Base-by-base conservation (phyloP, 2,329 filamentous ascomycete genomes). In the Fusarium sambucinum region DNA sequence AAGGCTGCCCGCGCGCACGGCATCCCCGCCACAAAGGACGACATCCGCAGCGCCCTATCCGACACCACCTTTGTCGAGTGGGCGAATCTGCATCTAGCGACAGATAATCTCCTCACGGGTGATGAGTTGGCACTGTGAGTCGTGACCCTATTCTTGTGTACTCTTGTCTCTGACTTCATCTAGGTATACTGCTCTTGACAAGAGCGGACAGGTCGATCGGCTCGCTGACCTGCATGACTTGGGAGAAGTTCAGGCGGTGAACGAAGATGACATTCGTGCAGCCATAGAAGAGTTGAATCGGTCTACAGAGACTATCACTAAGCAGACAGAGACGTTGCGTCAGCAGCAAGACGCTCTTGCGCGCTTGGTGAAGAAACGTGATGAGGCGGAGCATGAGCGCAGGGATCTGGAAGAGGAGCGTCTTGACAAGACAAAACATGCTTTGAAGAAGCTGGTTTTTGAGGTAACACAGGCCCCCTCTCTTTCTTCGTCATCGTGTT, bases 251-350 rank as follows among this genome's bases (percentile, higher is more conserved):
- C 84, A 83, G 55, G 83, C 85, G 7, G 77, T 91, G 45, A 79
- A 81, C 16, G 89, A 92, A 59, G 80, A 85, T 27, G 88, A 92
- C 52, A 80, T 92, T 56, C 82, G 82, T 54, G 77, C 80, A 40
- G 90, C 90, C 17, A 87, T 91, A 50, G 83, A 85, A 5, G 86
- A 90, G 54, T 80, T 93, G n/a, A 83, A 86, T 61, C 81, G 81
- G 37, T 91, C 90, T 2, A 92, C 90, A 1, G 83, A 83, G 19
- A 85, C 84, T 19, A 90, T 92, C 29, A 83, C 86, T 64, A 85
- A 86, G 76, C 90, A 92, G 73, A 89, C 85, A 29, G 86, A 88
- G 73, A 81, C 84, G 1, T 75, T 93, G 19, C 84, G 84, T 57
- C 81, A 85, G 51, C 90, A 93, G 75, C 86, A 87, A 62, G 84